Percentiles rank a stretch among this genome's conserved stretches.
Evolutionary conservation across 2,329 filamentous ascomycete species (phyloP).

Genomic region (Keithomyces neogunnii): DNA sequence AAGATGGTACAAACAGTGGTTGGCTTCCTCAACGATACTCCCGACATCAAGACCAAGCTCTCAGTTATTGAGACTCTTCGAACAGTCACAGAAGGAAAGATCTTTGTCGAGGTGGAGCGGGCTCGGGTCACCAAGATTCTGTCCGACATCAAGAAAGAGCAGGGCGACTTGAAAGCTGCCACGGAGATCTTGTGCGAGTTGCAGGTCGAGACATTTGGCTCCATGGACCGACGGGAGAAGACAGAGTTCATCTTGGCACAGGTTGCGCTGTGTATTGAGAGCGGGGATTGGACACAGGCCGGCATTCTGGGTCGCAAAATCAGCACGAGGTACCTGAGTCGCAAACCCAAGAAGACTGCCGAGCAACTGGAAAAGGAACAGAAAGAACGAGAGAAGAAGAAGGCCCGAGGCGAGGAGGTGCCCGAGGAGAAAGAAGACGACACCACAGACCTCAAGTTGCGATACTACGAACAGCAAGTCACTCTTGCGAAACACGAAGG

Average conservation of each 20-base stretch:
- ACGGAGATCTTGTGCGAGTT: conserved; percentile 93
- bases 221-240: conserved; percentile 95
- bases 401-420: conserved; percentile 69
- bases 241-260: conserved; percentile 97
- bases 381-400: conserved; percentile 81
- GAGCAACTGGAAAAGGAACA: conserved; percentile 87
- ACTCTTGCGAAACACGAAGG: conserved; percentile 90
- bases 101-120: conserved; percentile 97
- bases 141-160: conserved; percentile 93
- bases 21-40: conserved; percentile 79
- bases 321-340: conserved; percentile 82
- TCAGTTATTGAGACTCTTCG: conserved; percentile 90
- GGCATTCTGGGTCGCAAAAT: conserved; percentile 93
- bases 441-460: conserved; percentile 91
- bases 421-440: conserved; percentile 75
- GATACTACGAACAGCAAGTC: conserved; percentile 97
- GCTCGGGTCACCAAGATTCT: conserved; percentile 91
- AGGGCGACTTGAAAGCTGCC: conserved; percentile 84
- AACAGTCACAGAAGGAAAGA: conserved; percentile 98
- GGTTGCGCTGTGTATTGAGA: conserved; percentile 90
- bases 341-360: conserved; percentile 82
- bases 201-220: conserved; percentile 97
- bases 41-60: conserved; percentile 79
- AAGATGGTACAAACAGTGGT: conserved; percentile 99
- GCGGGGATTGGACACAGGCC: conserved; percentile 91